Evolutionary conservation across 345 rosid genomes (phyloP).

Genomic region (Rhizophora apiculata): DNA sequence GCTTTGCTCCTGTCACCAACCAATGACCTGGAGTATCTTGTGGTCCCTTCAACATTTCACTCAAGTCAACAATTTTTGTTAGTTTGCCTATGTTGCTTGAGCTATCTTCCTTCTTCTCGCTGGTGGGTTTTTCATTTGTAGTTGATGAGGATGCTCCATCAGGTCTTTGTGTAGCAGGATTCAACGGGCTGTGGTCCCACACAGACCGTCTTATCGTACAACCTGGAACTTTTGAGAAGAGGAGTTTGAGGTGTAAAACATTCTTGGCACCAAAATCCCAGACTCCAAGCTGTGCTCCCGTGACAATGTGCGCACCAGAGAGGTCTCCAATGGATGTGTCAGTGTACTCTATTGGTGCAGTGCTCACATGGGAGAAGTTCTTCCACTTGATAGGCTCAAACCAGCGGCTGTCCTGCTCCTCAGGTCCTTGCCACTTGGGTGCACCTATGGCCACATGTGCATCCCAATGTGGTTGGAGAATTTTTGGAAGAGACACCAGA

Average conservation of each 20-base stretch:
- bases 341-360: conserved; percentile 78
- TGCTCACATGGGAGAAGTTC: conserved; percentile 98
- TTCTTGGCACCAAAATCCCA: conserved; percentile 92
- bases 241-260: conserved; percentile 84
- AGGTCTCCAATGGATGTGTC: conserved; percentile 92
- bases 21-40: conserved; percentile 96
- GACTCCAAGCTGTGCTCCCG: conserved; percentile 95
- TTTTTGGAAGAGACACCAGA: conserved; percentile 90
- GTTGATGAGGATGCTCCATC: conserved; percentile 65
- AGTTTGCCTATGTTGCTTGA: conserved; percentile 56
- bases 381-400: conserved; percentile 98
- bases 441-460: conserved; percentile 93
- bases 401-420: conserved; percentile 99
- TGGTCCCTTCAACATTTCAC: conserved; percentile 89
- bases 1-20: conserved; percentile 98
- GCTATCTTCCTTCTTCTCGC: conserved; percentile 61
- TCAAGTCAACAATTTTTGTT: conserved; percentile 71
- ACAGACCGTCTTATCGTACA: conserved; percentile 94
- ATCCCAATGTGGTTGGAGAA: conserved; percentile 95
- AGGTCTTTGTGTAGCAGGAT: conserved; percentile 28
- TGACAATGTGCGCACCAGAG: conserved; percentile 88
- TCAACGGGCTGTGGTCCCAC: conserved; percentile 86
- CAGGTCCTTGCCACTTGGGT: conserved; percentile 97
- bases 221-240: conserved; percentile 91
- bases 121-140: conserved; percentile 34